Conservation (phyloP, 495 filamentous ascomycete genomes). For the Penicillium paradoxum region DNA sequence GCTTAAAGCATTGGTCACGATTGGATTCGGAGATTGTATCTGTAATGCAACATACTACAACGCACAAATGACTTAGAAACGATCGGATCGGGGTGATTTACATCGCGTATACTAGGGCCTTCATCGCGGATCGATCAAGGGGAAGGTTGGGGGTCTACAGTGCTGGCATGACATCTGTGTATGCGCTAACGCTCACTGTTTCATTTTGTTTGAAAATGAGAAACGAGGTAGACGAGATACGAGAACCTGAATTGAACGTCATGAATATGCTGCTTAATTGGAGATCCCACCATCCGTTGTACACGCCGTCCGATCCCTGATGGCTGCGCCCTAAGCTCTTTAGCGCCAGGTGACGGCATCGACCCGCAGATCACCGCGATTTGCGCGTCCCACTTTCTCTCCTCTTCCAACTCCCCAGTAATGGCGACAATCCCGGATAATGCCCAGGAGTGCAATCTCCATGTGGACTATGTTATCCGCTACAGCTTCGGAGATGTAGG, state of each 20-base stretch:
- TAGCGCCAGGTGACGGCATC: constrained; percentile 8
- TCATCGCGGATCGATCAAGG: neutral
- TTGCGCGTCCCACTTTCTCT: constrained; percentile 1
- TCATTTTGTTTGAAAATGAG: neutral
- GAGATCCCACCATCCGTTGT: neutral
- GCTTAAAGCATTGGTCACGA: neutral
- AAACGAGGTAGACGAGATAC: neutral
- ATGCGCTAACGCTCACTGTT: neutral
- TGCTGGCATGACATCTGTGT: neutral
- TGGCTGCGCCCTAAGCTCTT: constrained; percentile 1
- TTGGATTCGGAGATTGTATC: neutral
- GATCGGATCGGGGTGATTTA: neutral
- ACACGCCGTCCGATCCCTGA: neutral
- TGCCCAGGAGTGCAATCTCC: constrained; percentile 47
- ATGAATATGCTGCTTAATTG: neutral
- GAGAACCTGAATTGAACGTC: neutral
- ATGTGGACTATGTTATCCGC: constrained; percentile 90
- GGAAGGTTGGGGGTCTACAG: neutral
- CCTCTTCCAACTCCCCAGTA: constrained; percentile 2
- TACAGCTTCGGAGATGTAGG: constrained; percentile 66
- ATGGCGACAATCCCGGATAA: constrained; percentile 30
- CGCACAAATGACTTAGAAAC: neutral
- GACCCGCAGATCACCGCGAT: constrained; percentile 7
- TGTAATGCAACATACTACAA: neutral
- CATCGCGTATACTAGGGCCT: too few species aligned